Conservation (phyloP, 371 early-diverging fungal genomes). For the Coemansia sp. region DNA sequence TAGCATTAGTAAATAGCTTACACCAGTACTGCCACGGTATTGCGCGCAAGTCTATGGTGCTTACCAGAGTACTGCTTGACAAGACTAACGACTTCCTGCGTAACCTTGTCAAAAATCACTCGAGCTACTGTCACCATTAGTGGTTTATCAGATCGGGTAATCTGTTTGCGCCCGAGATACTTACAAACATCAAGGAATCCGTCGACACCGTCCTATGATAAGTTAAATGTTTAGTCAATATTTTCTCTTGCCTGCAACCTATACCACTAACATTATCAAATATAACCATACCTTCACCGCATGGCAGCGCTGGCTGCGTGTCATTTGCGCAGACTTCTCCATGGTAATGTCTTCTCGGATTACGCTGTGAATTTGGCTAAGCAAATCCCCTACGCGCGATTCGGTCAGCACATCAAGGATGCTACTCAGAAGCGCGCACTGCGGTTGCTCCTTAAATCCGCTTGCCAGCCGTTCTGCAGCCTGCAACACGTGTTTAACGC, state of each 20-base stretch:
- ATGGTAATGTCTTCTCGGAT: slow-evolving; percentile 68
- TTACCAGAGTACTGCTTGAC: slow-evolving; percentile 62
- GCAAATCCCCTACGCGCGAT: slow-evolving; percentile 46
- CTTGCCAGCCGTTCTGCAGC: slow-evolving; percentile 50
- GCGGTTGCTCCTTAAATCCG: slow-evolving; percentile 31
- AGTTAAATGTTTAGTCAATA: background rate
- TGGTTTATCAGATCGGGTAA: background rate
- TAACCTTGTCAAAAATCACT: slow-evolving; percentile 47
- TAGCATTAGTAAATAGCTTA: background rate
- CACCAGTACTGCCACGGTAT: slow-evolving; percentile 1
- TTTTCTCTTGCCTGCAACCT: no score
- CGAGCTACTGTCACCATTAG: slow-evolving; percentile 11
- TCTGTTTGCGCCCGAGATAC: slow-evolving; percentile 3
- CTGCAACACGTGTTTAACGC: slow-evolving; percentile 64
- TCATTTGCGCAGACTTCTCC: slow-evolving; percentile 70
- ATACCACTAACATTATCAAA: background rate
- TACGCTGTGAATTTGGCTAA: slow-evolving; percentile 53
- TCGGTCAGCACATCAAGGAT: slow-evolving; percentile 50
- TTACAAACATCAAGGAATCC: slow-evolving; percentile 87
- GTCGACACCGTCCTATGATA: slow-evolving; percentile 69
- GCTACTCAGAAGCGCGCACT: slow-evolving; percentile 53
- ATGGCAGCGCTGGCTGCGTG: slow-evolving; percentile 83
- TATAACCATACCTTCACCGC: slow-evolving; percentile 62
- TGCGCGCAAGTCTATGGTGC: background rate
- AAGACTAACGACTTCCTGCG: slow-evolving; percentile 78